These are phyloP conservation scores for Chaetoceros muelleri DNA, from an alignment of 108 stramenopile species.

Conservation along the genomic window DNA sequence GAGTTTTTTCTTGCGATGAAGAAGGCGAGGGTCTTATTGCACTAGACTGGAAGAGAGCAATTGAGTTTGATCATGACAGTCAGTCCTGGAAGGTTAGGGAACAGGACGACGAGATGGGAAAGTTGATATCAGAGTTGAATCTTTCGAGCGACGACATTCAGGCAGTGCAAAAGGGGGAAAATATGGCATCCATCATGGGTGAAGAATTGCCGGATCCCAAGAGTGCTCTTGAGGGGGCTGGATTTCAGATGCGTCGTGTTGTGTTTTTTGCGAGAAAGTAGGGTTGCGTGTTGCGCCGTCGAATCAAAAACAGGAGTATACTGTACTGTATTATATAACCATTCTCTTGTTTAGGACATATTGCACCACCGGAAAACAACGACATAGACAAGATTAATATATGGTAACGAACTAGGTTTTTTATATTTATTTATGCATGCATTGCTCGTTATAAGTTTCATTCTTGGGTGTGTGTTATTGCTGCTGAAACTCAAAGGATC, in stretches of 20 bases:
- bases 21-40: slow-evolving; percentile 22
- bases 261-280: slow-evolving; percentile 23
- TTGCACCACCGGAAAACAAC: too few species aligned
- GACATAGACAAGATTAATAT: too few species aligned
- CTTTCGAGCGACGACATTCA: slow-evolving; percentile 31
- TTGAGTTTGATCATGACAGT: slow-evolving; percentile 31
- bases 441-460: too few species aligned
- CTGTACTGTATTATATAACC: background rate
- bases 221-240: slow-evolving; percentile 45
- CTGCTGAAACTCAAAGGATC: background rate
- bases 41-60: slow-evolving; percentile 41
- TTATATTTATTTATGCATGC: too few species aligned
- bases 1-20: slow-evolving; percentile 40
- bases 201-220: slow-evolving; percentile 53
- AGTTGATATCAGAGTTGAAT: slow-evolving; percentile 36
- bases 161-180: slow-evolving; percentile 42
- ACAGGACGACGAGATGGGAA: slow-evolving; percentile 12
- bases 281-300: too few species aligned
- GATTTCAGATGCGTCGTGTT: slow-evolving; percentile 63
- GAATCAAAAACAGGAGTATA: too few species aligned
- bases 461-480: background rate
- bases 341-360: background rate
- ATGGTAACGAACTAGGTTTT: too few species aligned
- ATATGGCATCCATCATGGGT: slow-evolving; percentile 57
- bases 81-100: slow-evolving; percentile 23